Conservation (phyloP, 2,329 filamentous ascomycete species). For the Aureobasidium sp. region DNA sequence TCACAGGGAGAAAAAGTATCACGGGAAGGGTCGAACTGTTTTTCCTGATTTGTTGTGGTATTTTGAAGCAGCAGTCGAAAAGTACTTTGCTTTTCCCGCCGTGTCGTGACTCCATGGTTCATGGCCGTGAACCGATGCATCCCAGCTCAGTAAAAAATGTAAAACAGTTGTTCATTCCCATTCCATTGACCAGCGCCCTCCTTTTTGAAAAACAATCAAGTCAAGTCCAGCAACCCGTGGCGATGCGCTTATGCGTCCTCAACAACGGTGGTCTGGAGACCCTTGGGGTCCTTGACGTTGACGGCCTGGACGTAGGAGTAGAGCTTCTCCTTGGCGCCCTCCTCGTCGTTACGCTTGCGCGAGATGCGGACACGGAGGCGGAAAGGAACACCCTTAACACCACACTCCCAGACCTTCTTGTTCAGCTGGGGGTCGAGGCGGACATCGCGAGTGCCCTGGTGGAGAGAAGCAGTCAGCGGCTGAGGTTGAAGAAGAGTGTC, state of each 20-base stretch:
- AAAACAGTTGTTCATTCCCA: slow-evolving; percentile 15
- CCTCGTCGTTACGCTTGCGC: slow-evolving; percentile 99
- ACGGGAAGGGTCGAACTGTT: slow-evolving; percentile 13
- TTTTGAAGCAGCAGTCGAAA: slow-evolving; percentile 15
- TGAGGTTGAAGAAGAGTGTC: neutral
- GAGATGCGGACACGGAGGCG: slow-evolving; percentile 97
- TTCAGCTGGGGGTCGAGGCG: slow-evolving; percentile 97
- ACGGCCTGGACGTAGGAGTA: slow-evolving; percentile 99
- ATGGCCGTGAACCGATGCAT: slow-evolving; percentile 6
- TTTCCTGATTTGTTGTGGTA: slow-evolving; percentile 15
- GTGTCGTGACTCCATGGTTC: slow-evolving; percentile 16
- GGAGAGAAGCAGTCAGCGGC: slow-evolving; percentile 9
- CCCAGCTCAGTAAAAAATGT: slow-evolving; percentile 16
- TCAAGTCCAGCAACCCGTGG: slow-evolving; percentile 2
- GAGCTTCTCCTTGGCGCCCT: slow-evolving; percentile 98
- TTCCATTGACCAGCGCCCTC: slow-evolving; percentile 8
- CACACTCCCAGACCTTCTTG: slow-evolving; percentile 99
- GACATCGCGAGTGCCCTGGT: slow-evolving; percentile 89
- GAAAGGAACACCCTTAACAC: slow-evolving; percentile 98
- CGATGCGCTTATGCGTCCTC: slow-evolving; percentile 48
- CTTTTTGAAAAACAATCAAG: slow-evolving; percentile 4
- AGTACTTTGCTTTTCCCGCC: slow-evolving; percentile 11
- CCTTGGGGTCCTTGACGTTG: slow-evolving; percentile 99
- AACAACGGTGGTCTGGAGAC: slow-evolving; percentile 86
- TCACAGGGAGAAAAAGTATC: neutral